These are phyloP conservation scores for Pythium aphanidermatum DNA, from an alignment of 352 stramenopile species.

Conservation along the genomic window DNA sequence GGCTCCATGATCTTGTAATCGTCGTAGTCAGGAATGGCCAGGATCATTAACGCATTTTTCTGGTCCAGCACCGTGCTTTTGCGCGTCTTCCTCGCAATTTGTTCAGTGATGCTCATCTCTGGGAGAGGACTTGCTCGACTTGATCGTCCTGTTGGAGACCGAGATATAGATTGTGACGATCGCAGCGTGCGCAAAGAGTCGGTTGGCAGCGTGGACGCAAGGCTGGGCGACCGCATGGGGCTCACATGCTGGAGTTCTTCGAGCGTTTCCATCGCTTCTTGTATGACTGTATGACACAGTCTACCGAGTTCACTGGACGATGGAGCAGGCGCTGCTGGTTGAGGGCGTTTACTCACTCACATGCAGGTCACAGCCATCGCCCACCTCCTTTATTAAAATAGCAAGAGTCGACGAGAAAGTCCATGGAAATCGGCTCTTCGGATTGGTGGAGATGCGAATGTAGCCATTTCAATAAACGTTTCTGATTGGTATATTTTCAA, in stretches of 20 bases:
- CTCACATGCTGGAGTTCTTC: constrained; percentile 22
- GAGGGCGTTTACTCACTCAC: no score
- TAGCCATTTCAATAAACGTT: no score
- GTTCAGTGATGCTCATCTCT: constrained; percentile 65
- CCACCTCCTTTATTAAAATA: no score
- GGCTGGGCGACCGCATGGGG: constrained; percentile 14
- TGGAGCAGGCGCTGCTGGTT: no score
- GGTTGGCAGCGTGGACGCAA: constrained; percentile 4
- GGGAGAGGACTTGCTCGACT: constrained; percentile 21
- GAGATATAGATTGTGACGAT: constrained; percentile 7
- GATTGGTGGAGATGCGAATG: no score
- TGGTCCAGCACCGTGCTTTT: constrained; percentile 67
- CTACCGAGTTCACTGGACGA: no score
- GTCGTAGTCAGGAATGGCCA: constrained; percentile 73
- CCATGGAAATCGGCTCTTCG: no score
- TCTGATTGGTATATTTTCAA: no score
- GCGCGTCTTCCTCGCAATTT: constrained; percentile 54
- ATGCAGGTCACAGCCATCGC: no score
- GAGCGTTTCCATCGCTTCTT: constrained; percentile 13
- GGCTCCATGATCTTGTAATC: constrained; percentile 72
- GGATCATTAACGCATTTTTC: constrained; percentile 61
- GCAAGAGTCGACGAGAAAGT: no score
- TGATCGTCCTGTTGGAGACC: constrained; percentile 17
- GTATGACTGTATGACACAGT: not conserved
- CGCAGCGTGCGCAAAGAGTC: constrained; percentile 10